Evolutionary conservation across 768 basidiomycete genomes (phyloP), one percentile per base, ranked within the genome.

Genomic region (Trametes gibbosa): DNA sequence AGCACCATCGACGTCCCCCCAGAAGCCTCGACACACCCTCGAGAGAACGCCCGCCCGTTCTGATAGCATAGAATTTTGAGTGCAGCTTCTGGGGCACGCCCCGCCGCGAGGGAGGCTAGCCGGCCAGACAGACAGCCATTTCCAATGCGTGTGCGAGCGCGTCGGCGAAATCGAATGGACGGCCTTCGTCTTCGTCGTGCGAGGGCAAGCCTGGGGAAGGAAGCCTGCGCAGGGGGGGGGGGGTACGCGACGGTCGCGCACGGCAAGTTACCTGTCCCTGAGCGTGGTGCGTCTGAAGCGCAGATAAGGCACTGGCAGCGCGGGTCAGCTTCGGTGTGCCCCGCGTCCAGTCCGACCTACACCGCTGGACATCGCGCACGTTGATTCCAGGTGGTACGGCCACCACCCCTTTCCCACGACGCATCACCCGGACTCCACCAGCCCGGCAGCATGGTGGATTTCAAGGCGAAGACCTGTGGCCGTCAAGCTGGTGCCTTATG

Each of bases 191-290:
- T 24, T 48, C 35, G 45, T 34, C 55, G 47, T 56, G 55, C 29
- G 55, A 56, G 46, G 47, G 29, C 5, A 35, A 37, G 53, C 23
- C 42, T 37, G 43, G 53, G 25, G 25, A 17, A 45, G 39, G 47
- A 50, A 41, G 55, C 48, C 13, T 32, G 29, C 5, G 27, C n/a
- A n/a, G n/a, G n/a, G n/a, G n/a, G n/a, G n/a, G n/a, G n/a, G n/a
- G n/a, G n/a, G n/a, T n/a, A n/a, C n/a, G 23, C 39, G 37, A 24
- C 5, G 19, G 23, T 6, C 54, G 24, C 10, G 24, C 55, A 29
- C 55, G 55, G 55, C 25, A 56, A 50, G 39, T 56, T 50, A 27
- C 55, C 19, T 56, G 55, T 47, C 55, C 55, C 55, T 56, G 47
- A 25, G 39, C 47, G 47, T 56, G 55, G 47, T 41, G 19, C 27